Evolutionary conservation across 139 green algal species (phyloP), one percentile per base, ranked within the genome.

Genomic region (Chloropicon primus): DNA sequence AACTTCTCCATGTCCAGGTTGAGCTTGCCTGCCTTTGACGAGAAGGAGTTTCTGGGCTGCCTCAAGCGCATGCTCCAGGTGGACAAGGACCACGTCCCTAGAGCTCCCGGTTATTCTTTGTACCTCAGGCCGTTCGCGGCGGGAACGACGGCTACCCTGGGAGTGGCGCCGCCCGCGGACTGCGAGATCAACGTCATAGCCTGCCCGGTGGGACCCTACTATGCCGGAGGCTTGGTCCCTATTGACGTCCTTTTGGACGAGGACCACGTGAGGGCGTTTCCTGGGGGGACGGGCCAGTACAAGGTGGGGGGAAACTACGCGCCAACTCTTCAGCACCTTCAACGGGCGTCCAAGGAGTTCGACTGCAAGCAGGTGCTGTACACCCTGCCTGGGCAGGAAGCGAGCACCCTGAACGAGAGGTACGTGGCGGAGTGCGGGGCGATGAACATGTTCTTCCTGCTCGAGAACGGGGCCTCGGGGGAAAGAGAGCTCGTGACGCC

Each of bases 381-480:
- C 73, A 27, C 28, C 17, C 5, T 74, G 17, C 71, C 71, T 21
- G 71, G 23, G 41, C 81, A 73, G 0, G 24, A 78, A 21, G 78
- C 29, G 10, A 74, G 54, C 22, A 29, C 82, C 71, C 74, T 78
- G 22, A 76, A 82, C 21, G 62, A 84, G 2, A 81, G 80, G 0
- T 22, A 78, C n/a, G 80, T 92, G 54, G 83, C 81, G n/a, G 88
- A 92, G 79, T 90, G 81, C 25, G 91, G 91, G 10, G 80, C 89
- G 53, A 96, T 96, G 91, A 96, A 96, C 82, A 72, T 96, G 2
- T 91, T 96, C 71, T 93, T 96, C 78, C 72, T 96, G 28, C 23
- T 93, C 28, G 75, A 85, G 25, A 84, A 87, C 75, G 77, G 54
- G 25, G 24, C 26, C 72, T 85, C 79, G 29, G 25, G 23, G 72